Percentiles rank a stretch among this genome's conserved stretches.
Conservation (phyloP, 2,329 filamentous ascomycete genomes). For the Dothideomycetes sp. region DNA sequence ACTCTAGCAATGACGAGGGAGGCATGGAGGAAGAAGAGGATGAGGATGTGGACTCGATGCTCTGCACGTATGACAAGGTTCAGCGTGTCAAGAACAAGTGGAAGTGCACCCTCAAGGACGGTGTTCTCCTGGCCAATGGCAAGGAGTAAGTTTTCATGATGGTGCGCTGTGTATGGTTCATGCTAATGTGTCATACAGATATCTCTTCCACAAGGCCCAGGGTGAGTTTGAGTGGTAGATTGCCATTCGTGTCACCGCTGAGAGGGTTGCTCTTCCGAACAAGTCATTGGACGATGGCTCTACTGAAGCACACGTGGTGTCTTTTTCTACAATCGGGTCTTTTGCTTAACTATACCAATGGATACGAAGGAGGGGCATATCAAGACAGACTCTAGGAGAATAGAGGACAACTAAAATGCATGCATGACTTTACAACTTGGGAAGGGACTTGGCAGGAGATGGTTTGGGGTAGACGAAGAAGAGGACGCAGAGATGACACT, state of each 20-base stretch:
- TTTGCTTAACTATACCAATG: background rate
- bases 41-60: constrained; percentile 80
- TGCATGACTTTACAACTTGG: no score
- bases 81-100: constrained; percentile 94
- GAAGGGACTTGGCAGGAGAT: no score
- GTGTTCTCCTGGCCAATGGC: constrained; percentile 83
- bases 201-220: constrained; percentile 94
- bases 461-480: no score
- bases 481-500: no score
- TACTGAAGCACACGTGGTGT: background rate
- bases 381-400: background rate
- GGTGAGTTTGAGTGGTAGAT: constrained; percentile 95
- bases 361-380: background rate
- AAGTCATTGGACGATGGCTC: background rate
- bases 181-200: constrained; percentile 40
- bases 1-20: constrained; percentile 83
- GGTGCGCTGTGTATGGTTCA: background rate
- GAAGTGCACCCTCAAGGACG: constrained; percentile 98
- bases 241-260: background rate
- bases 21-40: constrained; percentile 66
- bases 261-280: no score
- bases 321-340: background rate
- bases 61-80: constrained; percentile 99
- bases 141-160: constrained; percentile 56
- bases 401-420: background rate